These are phyloP conservation scores for Pistacia integerrima DNA, from an alignment of 345 rosid genomes.

Conservation along the genomic window DNA sequence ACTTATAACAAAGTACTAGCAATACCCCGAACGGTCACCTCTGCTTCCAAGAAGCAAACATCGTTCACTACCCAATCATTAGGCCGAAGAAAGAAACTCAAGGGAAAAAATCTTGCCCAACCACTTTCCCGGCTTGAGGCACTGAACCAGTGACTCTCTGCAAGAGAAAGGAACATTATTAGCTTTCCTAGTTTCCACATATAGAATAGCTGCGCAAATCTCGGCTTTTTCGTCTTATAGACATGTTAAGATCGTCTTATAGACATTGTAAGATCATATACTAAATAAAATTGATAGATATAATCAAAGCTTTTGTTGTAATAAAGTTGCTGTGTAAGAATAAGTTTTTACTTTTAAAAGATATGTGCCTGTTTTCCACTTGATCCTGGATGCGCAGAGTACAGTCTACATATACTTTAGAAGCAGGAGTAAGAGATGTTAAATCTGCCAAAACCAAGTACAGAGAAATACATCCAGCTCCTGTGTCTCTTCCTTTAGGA, in stretches of 20 bases:
- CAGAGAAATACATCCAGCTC: constrained; percentile 31
- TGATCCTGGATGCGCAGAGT: constrained; percentile 40
- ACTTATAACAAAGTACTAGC: constrained; percentile 17
- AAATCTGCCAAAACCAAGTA: constrained; percentile 33
- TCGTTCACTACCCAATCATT: constrained; percentile 30
- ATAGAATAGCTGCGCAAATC: too few relatives aligned
- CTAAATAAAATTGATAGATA: too few relatives aligned
- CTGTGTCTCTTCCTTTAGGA: constrained; percentile 36
- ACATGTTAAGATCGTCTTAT: too few relatives aligned
- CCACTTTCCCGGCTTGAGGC: constrained; percentile 28
- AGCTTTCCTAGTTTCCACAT: too few relatives aligned
- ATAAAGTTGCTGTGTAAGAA: neutral
- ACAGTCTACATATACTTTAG: constrained; percentile 37
- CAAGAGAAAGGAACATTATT: neutral
- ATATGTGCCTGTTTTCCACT: constrained; percentile 24
- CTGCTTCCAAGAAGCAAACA: constrained; percentile 39
- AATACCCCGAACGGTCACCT: constrained; percentile 36
- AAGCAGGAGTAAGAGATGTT: constrained; percentile 17
- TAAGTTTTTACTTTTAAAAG: constrained; percentile 34
- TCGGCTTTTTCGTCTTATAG: too few relatives aligned
- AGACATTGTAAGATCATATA: too few relatives aligned
- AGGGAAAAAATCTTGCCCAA: constrained; percentile 14
- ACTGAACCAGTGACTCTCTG: constrained; percentile 41
- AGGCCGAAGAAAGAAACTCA: constrained; percentile 6
- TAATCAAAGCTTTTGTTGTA: too few relatives aligned